phyloP scores from a whole-genome alignment of 2,329 filamentous ascomycete species.

The Coniella vitis region DNA sequence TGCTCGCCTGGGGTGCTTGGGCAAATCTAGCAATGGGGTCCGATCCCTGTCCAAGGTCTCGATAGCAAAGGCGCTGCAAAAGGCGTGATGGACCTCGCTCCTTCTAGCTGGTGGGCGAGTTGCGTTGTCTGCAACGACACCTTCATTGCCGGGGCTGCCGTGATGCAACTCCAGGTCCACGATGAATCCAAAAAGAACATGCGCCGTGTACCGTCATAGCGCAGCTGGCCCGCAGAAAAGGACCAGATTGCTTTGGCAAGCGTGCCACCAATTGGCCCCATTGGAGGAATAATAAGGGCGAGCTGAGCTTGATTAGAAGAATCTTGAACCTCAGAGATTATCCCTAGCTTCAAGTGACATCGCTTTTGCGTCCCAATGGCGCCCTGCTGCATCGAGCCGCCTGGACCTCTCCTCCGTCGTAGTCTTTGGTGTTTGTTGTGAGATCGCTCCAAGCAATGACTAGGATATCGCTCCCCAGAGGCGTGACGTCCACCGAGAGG shows the following conservation, averaged over 20 bases:
- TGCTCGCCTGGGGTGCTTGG: background rate
- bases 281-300: conserved; percentile 3
- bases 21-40: background rate
- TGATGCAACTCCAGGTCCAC: background rate
- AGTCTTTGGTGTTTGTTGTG: too few relatives aligned
- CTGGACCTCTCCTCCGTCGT: background rate
- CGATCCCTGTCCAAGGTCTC: conserved; percentile 2
- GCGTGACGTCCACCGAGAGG: too few relatives aligned
- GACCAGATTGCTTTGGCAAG: background rate
- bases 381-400: background rate
- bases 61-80: background rate
- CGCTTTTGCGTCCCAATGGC: background rate
- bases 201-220: background rate
- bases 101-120: too few relatives aligned
- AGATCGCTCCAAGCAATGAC: too few relatives aligned
- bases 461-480: too few relatives aligned
- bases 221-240: background rate
- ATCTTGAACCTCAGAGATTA: too few relatives aligned
- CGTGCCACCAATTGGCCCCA: background rate
- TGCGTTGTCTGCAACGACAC: too few relatives aligned
- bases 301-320: background rate
- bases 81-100: too few relatives aligned
- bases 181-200: background rate
- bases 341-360: too few relatives aligned
- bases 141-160: background rate